Evolutionary conservation across 2,329 filamentous ascomycete species (phyloP).

Genomic region (Ophiostoma pallidulum): DNA sequence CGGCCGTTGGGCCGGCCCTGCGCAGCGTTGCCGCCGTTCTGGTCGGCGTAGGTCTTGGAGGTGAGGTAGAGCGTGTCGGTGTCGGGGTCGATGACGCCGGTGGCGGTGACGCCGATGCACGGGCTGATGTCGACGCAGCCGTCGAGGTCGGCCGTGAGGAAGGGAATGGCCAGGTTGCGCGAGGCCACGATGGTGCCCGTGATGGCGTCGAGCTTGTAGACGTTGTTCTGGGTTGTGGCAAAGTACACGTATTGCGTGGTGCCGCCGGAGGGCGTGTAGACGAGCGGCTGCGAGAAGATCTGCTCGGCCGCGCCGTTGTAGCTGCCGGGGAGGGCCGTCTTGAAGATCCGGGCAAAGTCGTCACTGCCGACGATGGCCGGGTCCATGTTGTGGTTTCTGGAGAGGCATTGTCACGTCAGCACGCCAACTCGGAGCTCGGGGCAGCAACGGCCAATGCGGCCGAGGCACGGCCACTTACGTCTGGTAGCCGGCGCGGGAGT

Average conservation of each 20-base stretch:
- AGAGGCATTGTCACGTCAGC: slow-evolving; percentile 5
- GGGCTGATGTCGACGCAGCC: slow-evolving; percentile 40
- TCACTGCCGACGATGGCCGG: slow-evolving; percentile 45
- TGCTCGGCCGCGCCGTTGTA: slow-evolving; percentile 42
- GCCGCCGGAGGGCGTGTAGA: slow-evolving; percentile 32
- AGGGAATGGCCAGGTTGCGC: slow-evolving; percentile 36
- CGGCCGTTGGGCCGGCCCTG: slow-evolving; percentile 33
- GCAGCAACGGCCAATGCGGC: too few species aligned
- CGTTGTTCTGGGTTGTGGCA: slow-evolving; percentile 41
- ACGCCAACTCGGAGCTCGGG: too few species aligned
- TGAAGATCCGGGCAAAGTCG: slow-evolving; percentile 47
- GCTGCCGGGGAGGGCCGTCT: slow-evolving; percentile 39
- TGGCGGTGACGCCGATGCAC: slow-evolving; percentile 37
- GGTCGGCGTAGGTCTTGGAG: slow-evolving; percentile 37
- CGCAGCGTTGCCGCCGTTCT: slow-evolving; percentile 23
- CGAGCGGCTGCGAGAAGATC: slow-evolving; percentile 41
- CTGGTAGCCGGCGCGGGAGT: slow-evolving; percentile 43
- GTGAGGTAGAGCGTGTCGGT: slow-evolving; percentile 41
- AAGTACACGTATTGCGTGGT: slow-evolving; percentile 38
- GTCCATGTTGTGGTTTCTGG: slow-evolving; percentile 52
- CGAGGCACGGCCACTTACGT: slow-evolving; percentile 27
- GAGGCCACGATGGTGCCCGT: slow-evolving; percentile 33
- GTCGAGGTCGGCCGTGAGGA: slow-evolving; percentile 35
- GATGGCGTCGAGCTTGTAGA: slow-evolving; percentile 39
- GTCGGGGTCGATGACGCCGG: slow-evolving; percentile 40